Evolutionary conservation across 2,329 filamentous ascomycete species (phyloP), one percentile per base, ranked within the genome.

Genomic region (Cercospora sp.): DNA sequence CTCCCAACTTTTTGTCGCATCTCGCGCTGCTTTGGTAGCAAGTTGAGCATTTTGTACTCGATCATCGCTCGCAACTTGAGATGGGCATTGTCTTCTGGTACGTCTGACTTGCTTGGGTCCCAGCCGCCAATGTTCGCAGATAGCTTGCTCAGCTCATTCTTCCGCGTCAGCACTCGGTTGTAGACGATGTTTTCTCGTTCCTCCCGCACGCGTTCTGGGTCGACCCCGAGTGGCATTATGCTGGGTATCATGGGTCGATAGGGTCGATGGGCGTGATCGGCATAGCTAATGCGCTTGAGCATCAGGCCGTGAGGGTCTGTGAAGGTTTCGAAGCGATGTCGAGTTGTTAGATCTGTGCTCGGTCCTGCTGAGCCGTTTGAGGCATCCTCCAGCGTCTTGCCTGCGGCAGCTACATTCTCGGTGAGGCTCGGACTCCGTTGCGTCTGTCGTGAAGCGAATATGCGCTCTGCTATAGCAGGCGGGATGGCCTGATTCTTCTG

Each of bases 61-160:
- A 99, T 97, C 72, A 97, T 85, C 26, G 94, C 92, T 79, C 94
- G 94, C 63, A 93, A 83, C 83, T 97, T 98, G 60, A 97, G 82
- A 1, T 89, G 88, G 73, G 96, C 92, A 73, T 97, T 93, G 23
- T 90, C 86, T 26, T 89, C 88, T 1, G 85, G 77, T 72, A 90
- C 87, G 68, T 92, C 90, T 8, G 88, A 88, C 73, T 86, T 87
- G 77, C 83, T 86, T 0, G 90, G 88, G 75, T 98, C 93, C 91
- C 93, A 96, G 60, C 92, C 91, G 31, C 90, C 92, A 60, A 97
- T 84, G 76, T 97, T 97, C 36, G 91, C 93, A 16, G 93, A 91
- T 18, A 97, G 82, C 31, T 89, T 88, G 77, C 93, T 94, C 28
- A 99, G 83, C 78, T 98, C 93, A 9, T 89, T 84, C 77, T 94